phyloP scores from a whole-genome alignment of 192 early-diverging fungal genomes.

The Coemansia sp. region DNA sequence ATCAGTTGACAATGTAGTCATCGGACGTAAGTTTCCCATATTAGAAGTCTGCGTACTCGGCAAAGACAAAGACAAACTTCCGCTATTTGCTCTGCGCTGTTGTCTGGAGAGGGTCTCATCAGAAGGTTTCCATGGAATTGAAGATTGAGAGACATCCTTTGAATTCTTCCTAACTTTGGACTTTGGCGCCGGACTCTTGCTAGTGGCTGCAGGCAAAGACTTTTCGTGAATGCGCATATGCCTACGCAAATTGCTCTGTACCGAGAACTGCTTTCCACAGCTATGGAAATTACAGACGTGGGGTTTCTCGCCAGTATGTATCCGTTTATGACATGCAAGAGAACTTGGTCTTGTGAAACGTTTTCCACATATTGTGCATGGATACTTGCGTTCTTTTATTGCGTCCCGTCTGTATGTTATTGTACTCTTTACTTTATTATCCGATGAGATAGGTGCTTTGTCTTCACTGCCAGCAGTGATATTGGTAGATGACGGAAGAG shows the following conservation, averaged over 20 bases:
- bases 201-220: not conserved
- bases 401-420: slow-evolving; percentile 16
- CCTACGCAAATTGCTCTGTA: slow-evolving; percentile 47
- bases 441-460: not conserved
- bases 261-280: slow-evolving; percentile 52
- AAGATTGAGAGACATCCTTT: not conserved
- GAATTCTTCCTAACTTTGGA: not conserved
- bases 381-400: slow-evolving; percentile 48
- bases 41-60: not conserved
- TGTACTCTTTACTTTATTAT: not conserved
- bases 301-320: slow-evolving; percentile 54
- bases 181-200: not conserved
- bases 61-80: not conserved
- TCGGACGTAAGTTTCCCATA: not conserved
- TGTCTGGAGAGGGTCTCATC: not conserved
- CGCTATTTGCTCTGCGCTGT: not conserved
- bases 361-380: slow-evolving; percentile 41
- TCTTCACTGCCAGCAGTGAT: slow-evolving; percentile 9
- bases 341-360: slow-evolving; percentile 47
- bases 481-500: not conserved
- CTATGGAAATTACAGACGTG: slow-evolving; percentile 42
- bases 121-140: not conserved
- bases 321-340: slow-evolving; percentile 49
- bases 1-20: not conserved
- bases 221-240: slow-evolving; percentile 51